A percentile compares a stretch with the other conserved stretches of the same genome.
Evolutionary conservation across 2,329 filamentous ascomycete species (phyloP).

Genomic region (Paraconiothyrium sp.): DNA sequence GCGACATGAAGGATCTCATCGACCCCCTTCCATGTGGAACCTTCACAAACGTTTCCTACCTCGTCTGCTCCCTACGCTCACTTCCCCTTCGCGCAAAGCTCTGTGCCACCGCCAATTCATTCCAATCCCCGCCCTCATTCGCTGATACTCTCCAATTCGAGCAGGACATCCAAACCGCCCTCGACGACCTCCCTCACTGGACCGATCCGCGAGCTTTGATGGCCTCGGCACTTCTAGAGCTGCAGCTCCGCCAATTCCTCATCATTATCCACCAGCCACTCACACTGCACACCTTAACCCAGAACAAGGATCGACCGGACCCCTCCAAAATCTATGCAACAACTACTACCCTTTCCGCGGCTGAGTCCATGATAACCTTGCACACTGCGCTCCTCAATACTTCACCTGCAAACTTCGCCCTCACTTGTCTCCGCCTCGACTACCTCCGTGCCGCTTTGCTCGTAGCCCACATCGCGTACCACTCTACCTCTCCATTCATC

Average conservation of each 20-base stretch:
- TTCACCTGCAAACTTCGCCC: slow-evolving; percentile 19
- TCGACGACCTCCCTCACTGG: slow-evolving; percentile 25
- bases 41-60: slow-evolving; percentile 34
- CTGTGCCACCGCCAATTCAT: slow-evolving; percentile 22
- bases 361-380: slow-evolving; percentile 21
- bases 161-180: slow-evolving; percentile 19
- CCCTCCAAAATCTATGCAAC: slow-evolving; percentile 21
- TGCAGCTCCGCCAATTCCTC: slow-evolving; percentile 40
- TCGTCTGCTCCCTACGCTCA: slow-evolving; percentile 22
- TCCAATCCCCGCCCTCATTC: slow-evolving; percentile 20
- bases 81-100: slow-evolving; percentile 21
- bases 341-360: slow-evolving; percentile 24
- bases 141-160: slow-evolving; percentile 28
- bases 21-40: slow-evolving; percentile 21
- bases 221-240: slow-evolving; percentile 31
- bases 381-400: slow-evolving; percentile 25
- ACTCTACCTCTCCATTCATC: slow-evolving; percentile 26
- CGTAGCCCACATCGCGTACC: slow-evolving; percentile 31
- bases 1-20: slow-evolving; percentile 22
- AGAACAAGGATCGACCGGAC: not conserved
- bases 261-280: slow-evolving; percentile 32
- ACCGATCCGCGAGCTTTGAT: slow-evolving; percentile 20
- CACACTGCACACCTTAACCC: slow-evolving; percentile 12
- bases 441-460: slow-evolving; percentile 32
- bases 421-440: slow-evolving; percentile 31